Base-by-base conservation (phyloP, 805 yeast genomes). In the Barnettozyma botsteinii region DNA sequence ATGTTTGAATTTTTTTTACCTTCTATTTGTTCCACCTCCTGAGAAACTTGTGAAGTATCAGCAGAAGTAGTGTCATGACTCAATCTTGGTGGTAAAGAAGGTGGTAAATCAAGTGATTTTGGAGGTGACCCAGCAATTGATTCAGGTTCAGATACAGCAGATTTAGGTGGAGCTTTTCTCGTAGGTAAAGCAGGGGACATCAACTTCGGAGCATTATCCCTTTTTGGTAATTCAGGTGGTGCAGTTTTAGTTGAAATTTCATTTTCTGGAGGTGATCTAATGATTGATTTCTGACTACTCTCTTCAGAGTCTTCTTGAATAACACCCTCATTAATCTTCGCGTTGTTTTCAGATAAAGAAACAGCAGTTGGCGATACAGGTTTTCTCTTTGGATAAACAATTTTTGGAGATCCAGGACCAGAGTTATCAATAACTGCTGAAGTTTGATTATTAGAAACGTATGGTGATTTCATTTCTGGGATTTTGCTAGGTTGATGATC, bases 391-490 rank as follows among this genome's bases (percentile, higher is more conserved):
- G 50, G 52, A 3, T 31, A 30, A 2, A 27, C 25, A 0, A 38
- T 9, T 31, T 34, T 48, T 24, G 36, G 45, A n/a, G 47, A 42
- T 13, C 49, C 24, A 6, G 50, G 26, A 13, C 40, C 40, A 2
- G 40, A 32, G 4, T 39, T 19, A 14, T 14, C 8, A 8, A 21
- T 5, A 5, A 12, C 25, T 3, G 7, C 15, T 11, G 15, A 12
- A 20, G 23, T 13, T 10, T 35, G 32, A 15, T 20, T 15, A 22
- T 24, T 31, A 15, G 35, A 8, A 17, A n/a, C 28, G 24, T 45
- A 47, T 24, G 59, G 58, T 2, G 50, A 41, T 21, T 30, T 44
- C 58, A 54, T 53, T 2, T 46, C 56, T 12, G 56, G 45, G 7
- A 51, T 43, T 27, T 46, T 48, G 3, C 52, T 13, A 7, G 61